Evolutionary conservation across 306 rosid species (phyloP), one percentile per base, ranked within the genome.

Genomic region (Adenanthera pavonina): DNA sequence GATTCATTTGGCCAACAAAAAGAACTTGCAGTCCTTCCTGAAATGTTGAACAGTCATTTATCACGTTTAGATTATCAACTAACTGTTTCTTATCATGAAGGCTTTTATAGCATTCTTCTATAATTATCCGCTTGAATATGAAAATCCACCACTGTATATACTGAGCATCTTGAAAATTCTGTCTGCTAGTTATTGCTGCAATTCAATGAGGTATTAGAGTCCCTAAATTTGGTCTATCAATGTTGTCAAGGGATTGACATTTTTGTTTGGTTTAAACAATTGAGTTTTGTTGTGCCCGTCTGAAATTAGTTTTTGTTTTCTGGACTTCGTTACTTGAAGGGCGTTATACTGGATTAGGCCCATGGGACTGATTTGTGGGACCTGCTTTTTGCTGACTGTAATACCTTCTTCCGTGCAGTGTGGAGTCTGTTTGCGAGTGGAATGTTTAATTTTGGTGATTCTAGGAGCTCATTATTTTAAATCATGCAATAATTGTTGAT

Each of bases 351-450:
- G 61, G 44, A 51, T 19, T 51, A 46, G 69, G 36, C 6, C 80
- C 35, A 36, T 38, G 12, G 70, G 49, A 35, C 47, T 79, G 60
- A 40, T 66, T 48, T 84, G 83, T 74, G 83, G 71, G 47, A 51
- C 65, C 3, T 53, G 1, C 3, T 46, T 83, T 47, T 73, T 72
- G 71, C 65, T 34, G 33, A 64, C 79, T 35, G 43, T 41, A 38
- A 57, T 60, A 47, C 74, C 46, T 69, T 19, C 5, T 79, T 71
- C 60, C n/a, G 13, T 51, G 69, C 41, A 40, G 38, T 34, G 48
- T 61, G 2, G 54, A 59, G 68, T 60, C 68, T 61, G 54, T 53
- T 74, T 59, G 69, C 48, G 53, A 68, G 17, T 69, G 74, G 60
- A 13, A 51, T 77, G 59, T 67, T 75, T n/a, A n/a, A 57, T 75